Evolutionary conservation across 352 stramenopile genomes (phyloP).

Genomic region (Plasmopara halstedii): DNA sequence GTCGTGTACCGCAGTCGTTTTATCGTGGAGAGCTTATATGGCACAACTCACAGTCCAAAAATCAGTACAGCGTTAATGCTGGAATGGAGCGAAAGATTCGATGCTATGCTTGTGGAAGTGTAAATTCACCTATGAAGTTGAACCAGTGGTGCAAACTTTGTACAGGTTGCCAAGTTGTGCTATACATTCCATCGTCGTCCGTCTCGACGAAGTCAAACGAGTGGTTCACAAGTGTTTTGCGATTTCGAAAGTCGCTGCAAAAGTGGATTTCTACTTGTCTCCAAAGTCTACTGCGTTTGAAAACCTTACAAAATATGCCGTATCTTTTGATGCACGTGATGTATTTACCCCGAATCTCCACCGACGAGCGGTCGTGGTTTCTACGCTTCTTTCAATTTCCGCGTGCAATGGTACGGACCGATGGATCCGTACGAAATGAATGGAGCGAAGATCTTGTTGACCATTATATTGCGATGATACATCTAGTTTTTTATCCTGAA

Average conservation of each 20-base stretch:
- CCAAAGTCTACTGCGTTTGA: constrained; percentile 48
- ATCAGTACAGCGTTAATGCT: constrained; percentile 17
- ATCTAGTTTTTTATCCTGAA: constrained; percentile 81
- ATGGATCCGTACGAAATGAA: constrained; percentile 43
- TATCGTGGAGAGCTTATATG: constrained; percentile 71
- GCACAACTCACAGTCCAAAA: constrained; percentile 32
- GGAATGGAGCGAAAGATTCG: constrained; percentile 55
- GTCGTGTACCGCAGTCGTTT: constrained; percentile 66
- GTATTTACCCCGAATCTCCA: constrained; percentile 75
- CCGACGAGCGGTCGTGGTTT: constrained; percentile 73
- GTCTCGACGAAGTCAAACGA: constrained; percentile 73
- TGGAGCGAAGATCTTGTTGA: constrained; percentile 82
- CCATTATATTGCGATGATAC: constrained; percentile 80
- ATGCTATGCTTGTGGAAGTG: constrained; percentile 65
- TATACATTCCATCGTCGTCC: constrained; percentile 71
- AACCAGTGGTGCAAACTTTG: constrained; percentile 75
- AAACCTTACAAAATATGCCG: constrained; percentile 67
- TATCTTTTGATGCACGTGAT: constrained; percentile 82
- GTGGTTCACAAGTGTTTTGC: constrained; percentile 67
- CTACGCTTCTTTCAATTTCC: constrained; percentile 79
- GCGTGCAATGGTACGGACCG: constrained; percentile 43
- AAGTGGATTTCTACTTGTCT: constrained; percentile 77
- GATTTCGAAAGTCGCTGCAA: constrained; percentile 68
- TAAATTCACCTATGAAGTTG: constrained; percentile 57
- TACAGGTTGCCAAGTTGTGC: constrained; percentile 59